Conservation (phyloP, 306 rosid species). For the Prunus dulcis region DNA sequence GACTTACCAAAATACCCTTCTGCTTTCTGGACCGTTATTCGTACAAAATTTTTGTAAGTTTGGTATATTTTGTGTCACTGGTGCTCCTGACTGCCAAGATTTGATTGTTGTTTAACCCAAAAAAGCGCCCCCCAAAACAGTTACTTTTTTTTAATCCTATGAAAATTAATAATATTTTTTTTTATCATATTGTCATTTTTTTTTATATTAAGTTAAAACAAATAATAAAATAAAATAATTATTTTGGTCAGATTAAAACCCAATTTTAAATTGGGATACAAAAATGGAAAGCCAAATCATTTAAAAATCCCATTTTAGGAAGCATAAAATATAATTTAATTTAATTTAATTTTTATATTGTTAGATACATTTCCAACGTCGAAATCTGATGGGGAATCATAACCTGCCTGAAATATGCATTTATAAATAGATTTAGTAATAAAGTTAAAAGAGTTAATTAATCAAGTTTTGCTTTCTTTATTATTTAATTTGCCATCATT, state of each 20-base stretch:
- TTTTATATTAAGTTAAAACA: too few relatives aligned
- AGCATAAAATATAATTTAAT: neutral
- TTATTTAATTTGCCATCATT: neutral
- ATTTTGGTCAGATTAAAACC: neutral
- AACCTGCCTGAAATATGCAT: neutral
- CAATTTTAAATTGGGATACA: neutral
- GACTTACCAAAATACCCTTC: conserved; percentile 31
- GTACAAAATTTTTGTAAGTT: neutral
- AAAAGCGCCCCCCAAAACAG: neutral
- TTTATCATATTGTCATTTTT: too few relatives aligned
- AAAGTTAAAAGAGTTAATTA: neutral
- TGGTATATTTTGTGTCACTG: neutral
- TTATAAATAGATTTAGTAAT: neutral
- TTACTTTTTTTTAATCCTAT: neutral
- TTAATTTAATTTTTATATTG: neutral
- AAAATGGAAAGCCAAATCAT: neutral
- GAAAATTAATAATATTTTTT: neutral
- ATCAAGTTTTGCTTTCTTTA: neutral
- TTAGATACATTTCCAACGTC: neutral
- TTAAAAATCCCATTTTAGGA: neutral
- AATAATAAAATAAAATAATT: too few relatives aligned
- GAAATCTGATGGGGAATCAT: neutral
- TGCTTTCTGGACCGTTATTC: conserved; percentile 2
- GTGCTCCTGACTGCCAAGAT: neutral
- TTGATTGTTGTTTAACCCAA: neutral